Evolutionary conservation across 352 stramenopile species (phyloP).

Genomic region (Globisporangium paddicum): DNA sequence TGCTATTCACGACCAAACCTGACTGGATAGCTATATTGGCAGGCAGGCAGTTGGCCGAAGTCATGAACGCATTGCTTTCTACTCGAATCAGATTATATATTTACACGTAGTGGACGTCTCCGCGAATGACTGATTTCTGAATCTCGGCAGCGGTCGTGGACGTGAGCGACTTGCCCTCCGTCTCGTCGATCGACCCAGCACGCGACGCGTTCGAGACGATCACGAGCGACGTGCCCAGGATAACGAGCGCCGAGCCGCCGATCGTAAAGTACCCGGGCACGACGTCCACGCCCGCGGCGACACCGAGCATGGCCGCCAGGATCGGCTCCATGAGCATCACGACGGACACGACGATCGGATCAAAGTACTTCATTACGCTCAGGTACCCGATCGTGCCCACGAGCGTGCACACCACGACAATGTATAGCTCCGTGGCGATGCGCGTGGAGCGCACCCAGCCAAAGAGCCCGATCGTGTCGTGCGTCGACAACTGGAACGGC

Average conservation of each 20-base stretch:
- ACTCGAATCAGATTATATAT: too few relatives aligned
- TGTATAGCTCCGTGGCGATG: constrained; percentile 71
- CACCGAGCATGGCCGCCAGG: constrained; percentile 68
- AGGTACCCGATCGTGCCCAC: constrained; percentile 86
- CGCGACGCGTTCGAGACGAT: constrained; percentile 69
- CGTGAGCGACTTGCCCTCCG: constrained; percentile 31
- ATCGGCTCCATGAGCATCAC: constrained; percentile 89
- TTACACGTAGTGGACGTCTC: neutral
- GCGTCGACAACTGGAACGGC: constrained; percentile 60
- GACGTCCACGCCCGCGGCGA: constrained; percentile 66
- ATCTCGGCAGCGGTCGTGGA: neutral
- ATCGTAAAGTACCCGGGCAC: constrained; percentile 75
- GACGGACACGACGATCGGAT: constrained; percentile 85
- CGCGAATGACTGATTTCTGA: neutral
- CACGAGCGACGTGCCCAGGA: constrained; percentile 64
- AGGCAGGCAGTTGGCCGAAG: too few relatives aligned
- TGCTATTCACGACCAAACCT: too few relatives aligned
- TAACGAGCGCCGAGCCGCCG: constrained; percentile 54
- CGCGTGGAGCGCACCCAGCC: constrained; percentile 74
- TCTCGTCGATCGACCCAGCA: constrained; percentile 44
- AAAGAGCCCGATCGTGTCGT: constrained; percentile 75
- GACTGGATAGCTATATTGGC: too few relatives aligned
- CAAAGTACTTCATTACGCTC: constrained; percentile 90
- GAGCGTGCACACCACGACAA: constrained; percentile 85
- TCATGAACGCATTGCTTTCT: too few relatives aligned